A percentile compares a stretch with the other conserved stretches of the same genome.
phyloP scores from a whole-genome alignment of 352 stramenopile genomes.

The Phytophthora sp. region DNA sequence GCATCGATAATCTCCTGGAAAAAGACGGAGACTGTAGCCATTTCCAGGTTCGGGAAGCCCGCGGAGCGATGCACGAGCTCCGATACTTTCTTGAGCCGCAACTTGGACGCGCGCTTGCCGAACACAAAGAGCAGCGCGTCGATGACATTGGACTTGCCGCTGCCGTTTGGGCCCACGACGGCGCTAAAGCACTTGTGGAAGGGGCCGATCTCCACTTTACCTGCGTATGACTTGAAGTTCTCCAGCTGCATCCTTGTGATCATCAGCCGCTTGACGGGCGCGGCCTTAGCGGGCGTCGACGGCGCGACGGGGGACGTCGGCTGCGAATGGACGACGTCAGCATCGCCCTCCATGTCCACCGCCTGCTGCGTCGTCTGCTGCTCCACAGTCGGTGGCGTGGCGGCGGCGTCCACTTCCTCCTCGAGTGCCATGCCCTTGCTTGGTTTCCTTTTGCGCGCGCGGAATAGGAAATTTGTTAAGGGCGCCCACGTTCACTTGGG shows the following conservation, averaged over 20 bases:
- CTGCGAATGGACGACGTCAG: slow-evolving; percentile 1
- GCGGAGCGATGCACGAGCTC: slow-evolving; percentile 99
- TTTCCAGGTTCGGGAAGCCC: slow-evolving; percentile 90
- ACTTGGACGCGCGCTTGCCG: slow-evolving; percentile 98
- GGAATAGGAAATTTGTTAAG: slow-evolving; percentile 37
- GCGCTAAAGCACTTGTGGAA: slow-evolving; percentile 99
- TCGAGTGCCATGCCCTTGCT: slow-evolving; percentile 7
- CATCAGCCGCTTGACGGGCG: slow-evolving; percentile 87
- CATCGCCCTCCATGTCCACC: slow-evolving; percentile 10
- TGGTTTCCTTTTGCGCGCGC: slow-evolving; percentile 27
- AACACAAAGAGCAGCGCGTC: slow-evolving; percentile 99
- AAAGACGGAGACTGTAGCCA: slow-evolving; percentile 96
- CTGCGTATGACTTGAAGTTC: slow-evolving; percentile 99
- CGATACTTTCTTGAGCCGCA: slow-evolving; percentile 95
- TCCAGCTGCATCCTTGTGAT: slow-evolving; percentile 98
- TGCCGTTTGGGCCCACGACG: slow-evolving; percentile 99
- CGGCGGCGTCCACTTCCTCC: slow-evolving; percentile 12
- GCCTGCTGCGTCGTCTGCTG: neutral
- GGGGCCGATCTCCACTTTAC: slow-evolving; percentile 95
- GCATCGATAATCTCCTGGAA: slow-evolving; percentile 97
- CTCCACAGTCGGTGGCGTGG: neutral
- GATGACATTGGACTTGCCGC: slow-evolving; percentile 99
- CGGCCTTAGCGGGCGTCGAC: slow-evolving; percentile 16
- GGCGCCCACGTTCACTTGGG: neutral
- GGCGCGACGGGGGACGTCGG: neutral